Evolutionary conservation across 176 grass and related monocot genomes (phyloP).

Genomic region (Triticum aestivum): IWGSC_CS_RefSeq_v2.1 NC_057795.1:337324361-337324860

Average conservation of each 20-base stretch:
- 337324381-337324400: too few relatives aligned
- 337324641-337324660: background rate
- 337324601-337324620: background rate
- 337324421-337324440: too few relatives aligned
- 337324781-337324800: background rate
- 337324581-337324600: background rate
- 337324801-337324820: background rate
- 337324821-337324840: background rate
- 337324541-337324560: background rate
- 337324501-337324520: background rate
- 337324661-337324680: background rate
- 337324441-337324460: background rate
- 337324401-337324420: too few relatives aligned
- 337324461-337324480: background rate
- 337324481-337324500: background rate
- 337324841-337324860: background rate
- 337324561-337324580: background rate
- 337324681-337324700: conserved; percentile 6
- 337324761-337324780: background rate
- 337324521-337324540: background rate
- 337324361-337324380: too few relatives aligned
- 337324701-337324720: background rate
- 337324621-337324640: background rate
- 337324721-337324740: background rate
- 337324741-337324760: background rate